phyloP scores from a whole-genome alignment of 129 eudicot genomes.

The Helianthus annuus region HanXRQr2.0-SUNRISE NC_035448.2:173502217-173502716 shows the following conservation, averaged over 20 bases:
- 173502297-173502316: constrained; percentile 21
- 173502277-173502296: constrained; percentile 12
- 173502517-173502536: background rate
- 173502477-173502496: constrained; percentile 59
- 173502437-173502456: constrained; percentile 44
- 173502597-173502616: too few relatives aligned
- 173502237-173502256: constrained; percentile 23
- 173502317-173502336: constrained; percentile 40
- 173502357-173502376: constrained; percentile 41
- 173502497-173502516: background rate
- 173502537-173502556: background rate
- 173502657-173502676: too few relatives aligned
- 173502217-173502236: constrained; percentile 28
- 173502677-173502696: too few relatives aligned
- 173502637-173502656: too few relatives aligned
- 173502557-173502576: constrained; percentile 7
- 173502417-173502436: constrained; percentile 57
- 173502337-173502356: constrained; percentile 45
- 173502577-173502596: constrained; percentile 16
- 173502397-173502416: constrained; percentile 51
- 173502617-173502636: too few relatives aligned
- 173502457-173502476: constrained; percentile 50
- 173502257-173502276: background rate
- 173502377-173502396: constrained; percentile 49
- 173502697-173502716: too few relatives aligned